A percentile compares a stretch with the other conserved stretches of the same genome.
These are phyloP conservation scores for Elsinoe arachidis DNA, from an alignment of 2,329 filamentous ascomycete species.

Conservation along the genomic window DNA sequence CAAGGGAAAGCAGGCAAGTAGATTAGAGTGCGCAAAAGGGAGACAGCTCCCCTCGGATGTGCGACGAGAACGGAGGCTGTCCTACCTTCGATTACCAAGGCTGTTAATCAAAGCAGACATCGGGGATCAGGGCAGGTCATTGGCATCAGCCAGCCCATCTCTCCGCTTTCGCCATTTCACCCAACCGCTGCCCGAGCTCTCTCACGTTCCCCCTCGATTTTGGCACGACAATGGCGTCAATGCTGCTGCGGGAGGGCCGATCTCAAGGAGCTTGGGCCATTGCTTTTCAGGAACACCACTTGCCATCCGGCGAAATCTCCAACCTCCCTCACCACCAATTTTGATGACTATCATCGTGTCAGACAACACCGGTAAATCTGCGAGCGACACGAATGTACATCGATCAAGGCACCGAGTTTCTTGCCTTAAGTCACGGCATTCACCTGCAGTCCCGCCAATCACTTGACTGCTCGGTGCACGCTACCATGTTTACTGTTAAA, in stretches of 20 bases:
- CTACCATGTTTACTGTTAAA: too few species aligned
- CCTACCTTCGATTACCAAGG: conserved; percentile 2
- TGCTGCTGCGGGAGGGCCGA: background rate
- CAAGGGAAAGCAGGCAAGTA: background rate
- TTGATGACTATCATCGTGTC: too few species aligned
- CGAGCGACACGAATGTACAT: background rate
- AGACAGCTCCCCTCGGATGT: background rate
- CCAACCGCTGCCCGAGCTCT: conserved; percentile 6
- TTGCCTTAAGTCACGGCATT: too few species aligned
- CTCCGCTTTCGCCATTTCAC: too few species aligned
- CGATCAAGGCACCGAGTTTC: too few species aligned
- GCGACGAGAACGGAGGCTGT: background rate
- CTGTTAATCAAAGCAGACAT: conserved; percentile 5
- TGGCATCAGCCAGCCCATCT: too few species aligned
- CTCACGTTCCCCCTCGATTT: background rate
- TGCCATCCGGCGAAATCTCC: background rate
- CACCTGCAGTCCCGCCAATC: too few species aligned
- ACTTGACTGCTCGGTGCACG: too few species aligned
- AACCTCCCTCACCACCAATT: too few species aligned
- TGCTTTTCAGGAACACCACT: background rate
- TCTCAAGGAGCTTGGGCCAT: background rate
- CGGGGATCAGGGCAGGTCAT: background rate
- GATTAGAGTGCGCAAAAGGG: too few species aligned
- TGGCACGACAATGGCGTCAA: background rate
- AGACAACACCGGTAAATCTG: background rate